These are phyloP conservation scores for Russula earlei DNA, from an alignment of 768 basidiomycete genomes.

Conservation along the genomic window DNA sequence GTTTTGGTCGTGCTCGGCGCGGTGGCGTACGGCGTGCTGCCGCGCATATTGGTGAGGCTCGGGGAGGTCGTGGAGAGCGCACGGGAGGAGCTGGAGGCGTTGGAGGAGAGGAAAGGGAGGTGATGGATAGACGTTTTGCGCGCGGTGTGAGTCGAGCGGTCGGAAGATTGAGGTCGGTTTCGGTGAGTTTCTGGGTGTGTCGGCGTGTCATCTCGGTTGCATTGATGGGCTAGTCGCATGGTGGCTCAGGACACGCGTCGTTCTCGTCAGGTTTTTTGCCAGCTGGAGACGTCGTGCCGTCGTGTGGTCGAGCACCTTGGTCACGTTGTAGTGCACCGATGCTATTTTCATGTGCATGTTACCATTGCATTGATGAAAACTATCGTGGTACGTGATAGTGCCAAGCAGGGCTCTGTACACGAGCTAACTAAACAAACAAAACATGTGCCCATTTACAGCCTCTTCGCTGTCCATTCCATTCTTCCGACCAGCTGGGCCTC, in stretches of 20 bases:
- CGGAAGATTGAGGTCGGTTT: not conserved
- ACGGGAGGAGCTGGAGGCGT: conserved; percentile 12
- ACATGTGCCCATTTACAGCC: too few species aligned
- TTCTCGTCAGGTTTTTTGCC: not conserved
- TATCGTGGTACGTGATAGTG: too few species aligned
- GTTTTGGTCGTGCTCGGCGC: conserved; percentile 24
- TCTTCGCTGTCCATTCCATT: too few species aligned
- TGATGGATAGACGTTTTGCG: not conserved
- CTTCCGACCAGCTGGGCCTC: too few species aligned
- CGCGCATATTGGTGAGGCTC: conserved; percentile 12
- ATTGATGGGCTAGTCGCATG: not conserved
- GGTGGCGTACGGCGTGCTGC: conserved; percentile 13
- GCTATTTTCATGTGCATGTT: too few species aligned
- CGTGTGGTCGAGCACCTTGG: not conserved
- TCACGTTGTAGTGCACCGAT: not conserved
- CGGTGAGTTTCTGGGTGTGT: conserved; percentile 1
- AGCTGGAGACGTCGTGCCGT: not conserved
- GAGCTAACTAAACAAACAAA: too few species aligned
- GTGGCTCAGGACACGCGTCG: not conserved
- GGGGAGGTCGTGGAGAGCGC: conserved; percentile 15
- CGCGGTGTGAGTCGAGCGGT: not conserved
- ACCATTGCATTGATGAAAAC: too few species aligned
- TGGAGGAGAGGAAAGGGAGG: not conserved
- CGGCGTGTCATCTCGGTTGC: not conserved
- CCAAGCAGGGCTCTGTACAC: too few species aligned